Evolutionary conservation across 257 asterid genomes (phyloP).

Genomic region (Solanum okadae): DNA sequence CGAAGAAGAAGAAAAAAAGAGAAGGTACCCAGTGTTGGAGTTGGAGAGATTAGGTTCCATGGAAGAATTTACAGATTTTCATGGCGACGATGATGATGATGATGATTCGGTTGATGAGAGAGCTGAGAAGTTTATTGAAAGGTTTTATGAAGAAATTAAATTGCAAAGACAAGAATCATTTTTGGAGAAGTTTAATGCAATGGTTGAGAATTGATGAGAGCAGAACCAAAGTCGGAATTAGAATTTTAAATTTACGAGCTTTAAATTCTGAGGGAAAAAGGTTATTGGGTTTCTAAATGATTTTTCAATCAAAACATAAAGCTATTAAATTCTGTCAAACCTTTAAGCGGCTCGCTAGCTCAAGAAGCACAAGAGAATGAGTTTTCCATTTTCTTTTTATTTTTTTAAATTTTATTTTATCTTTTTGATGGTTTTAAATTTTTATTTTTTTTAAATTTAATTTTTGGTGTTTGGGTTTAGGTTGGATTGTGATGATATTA

Average conservation of each 20-base stretch:
- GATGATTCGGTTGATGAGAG: conserved; percentile 58
- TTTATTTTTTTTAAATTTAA: fast-evolving
- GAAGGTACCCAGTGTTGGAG: conserved; percentile 5
- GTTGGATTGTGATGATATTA: not conserved
- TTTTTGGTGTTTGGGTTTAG: not conserved
- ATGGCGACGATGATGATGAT: conserved; percentile 7
- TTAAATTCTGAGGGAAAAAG: not conserved
- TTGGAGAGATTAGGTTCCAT: conserved; percentile 4
- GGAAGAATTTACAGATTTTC: conserved; percentile 11
- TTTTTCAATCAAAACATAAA: not conserved
- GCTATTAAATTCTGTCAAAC: not conserved
- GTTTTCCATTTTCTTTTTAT: fast-evolving
- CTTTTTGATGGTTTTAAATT: not conserved
- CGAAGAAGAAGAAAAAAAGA: conserved; percentile 1
- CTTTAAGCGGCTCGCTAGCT: not conserved
- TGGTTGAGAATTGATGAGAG: conserved; percentile 4
- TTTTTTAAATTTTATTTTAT: fast-evolving
- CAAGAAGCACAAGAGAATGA: not conserved
- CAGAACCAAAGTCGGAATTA: fast-evolving
- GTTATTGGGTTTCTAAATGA: not conserved
- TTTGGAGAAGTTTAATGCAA: conserved; percentile 5
- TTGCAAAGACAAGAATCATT: conserved; percentile 36
- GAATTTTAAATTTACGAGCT: not conserved
- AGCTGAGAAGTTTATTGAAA: conserved; percentile 71
- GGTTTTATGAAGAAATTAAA: conserved; percentile 65